Conservation (phyloP, 2,329 filamentous ascomycete genomes). For the Aaosphaeria arxii region DNA sequence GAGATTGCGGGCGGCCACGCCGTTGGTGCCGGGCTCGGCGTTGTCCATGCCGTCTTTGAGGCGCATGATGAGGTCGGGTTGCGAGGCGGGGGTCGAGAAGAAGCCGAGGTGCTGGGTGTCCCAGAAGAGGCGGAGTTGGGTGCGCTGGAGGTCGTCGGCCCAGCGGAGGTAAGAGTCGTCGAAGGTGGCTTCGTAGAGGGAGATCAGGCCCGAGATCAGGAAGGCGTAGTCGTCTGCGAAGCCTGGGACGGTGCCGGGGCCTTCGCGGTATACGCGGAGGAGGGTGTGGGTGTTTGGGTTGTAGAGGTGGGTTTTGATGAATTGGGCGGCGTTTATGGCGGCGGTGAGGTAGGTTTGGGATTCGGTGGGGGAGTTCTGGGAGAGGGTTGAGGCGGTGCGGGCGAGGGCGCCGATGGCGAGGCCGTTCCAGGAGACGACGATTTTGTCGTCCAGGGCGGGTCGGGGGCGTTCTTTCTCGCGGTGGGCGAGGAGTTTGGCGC, state of each 20-base stretch:
- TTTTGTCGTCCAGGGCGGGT: conserved; percentile 82
- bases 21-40: conserved; percentile 85
- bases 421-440: conserved; percentile 84
- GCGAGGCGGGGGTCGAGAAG: conserved; percentile 65
- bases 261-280: conserved; percentile 71
- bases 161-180: conserved; percentile 74
- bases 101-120: conserved; percentile 63
- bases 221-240: conserved; percentile 97
- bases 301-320: conserved; percentile 73
- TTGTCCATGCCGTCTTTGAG: conserved; percentile 96
- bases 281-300: conserved; percentile 60
- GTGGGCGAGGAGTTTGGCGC: conserved; percentile 66
- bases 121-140: conserved; percentile 75
- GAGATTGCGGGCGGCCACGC: conserved; percentile 81
- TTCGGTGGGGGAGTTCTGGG: conserved; percentile 55
- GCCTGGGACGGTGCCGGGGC: conserved; percentile 62
- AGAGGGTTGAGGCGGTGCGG: conserved; percentile 68
- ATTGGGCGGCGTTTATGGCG: conserved; percentile 67
- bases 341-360: conserved; percentile 61
- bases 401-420: conserved; percentile 82
- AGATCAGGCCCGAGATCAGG: conserved; percentile 75
- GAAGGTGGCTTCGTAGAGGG: conserved; percentile 79
- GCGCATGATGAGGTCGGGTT: conserved; percentile 72
- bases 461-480: conserved; percentile 71
- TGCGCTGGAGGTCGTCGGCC: conserved; percentile 76